A percentile compares a stretch with the other conserved stretches of the same genome.
Conservation (phyloP, 768 basidiomycete species). For the Trametes meyenii region DNA sequence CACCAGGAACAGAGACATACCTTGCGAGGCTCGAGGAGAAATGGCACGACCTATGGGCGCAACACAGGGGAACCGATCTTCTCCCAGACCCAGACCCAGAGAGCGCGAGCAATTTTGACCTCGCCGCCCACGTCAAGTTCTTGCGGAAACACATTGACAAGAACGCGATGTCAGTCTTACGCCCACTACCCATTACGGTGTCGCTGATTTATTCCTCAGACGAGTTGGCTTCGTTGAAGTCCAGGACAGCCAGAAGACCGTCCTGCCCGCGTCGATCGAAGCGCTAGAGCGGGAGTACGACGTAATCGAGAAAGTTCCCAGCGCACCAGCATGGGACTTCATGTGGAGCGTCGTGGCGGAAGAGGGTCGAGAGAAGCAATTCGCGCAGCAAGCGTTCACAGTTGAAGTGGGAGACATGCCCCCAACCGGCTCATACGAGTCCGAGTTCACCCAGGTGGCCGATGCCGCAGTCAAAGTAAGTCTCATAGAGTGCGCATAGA, state of each 20-base stretch:
- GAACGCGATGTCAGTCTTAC: conserved; percentile 70
- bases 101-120: conserved; percentile 73
- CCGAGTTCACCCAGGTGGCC: conserved; percentile 54
- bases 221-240: conserved; percentile 64
- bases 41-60: conserved; percentile 80
- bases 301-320: conserved; percentile 47
- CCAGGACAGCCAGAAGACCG: conserved; percentile 37
- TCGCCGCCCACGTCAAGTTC: conserved; percentile 81
- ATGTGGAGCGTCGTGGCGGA: conserved; percentile 74
- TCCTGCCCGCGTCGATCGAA: conserved; percentile 48
- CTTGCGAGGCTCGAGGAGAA: conserved; percentile 76
- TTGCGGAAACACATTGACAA: conserved; percentile 84
- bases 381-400: conserved; percentile 60
- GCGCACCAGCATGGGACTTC: conserved; percentile 64
- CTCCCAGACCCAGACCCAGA: conserved; percentile 73
- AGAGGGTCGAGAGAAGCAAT: conserved; percentile 72
- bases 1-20: conserved; percentile 72
- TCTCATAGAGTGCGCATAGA: not conserved
- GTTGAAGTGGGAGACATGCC: conserved; percentile 45
- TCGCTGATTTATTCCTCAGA: conserved; percentile 38
- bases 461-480: conserved; percentile 74
- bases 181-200: not conserved
- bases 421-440: conserved; percentile 26
- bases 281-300: conserved; percentile 51
- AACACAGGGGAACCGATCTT: conserved; percentile 63